Evolutionary conservation across 192 early-diverging fungal species (phyloP), one percentile per base, ranked within the genome.

Genomic region (Backusella morwellensis): DNA sequence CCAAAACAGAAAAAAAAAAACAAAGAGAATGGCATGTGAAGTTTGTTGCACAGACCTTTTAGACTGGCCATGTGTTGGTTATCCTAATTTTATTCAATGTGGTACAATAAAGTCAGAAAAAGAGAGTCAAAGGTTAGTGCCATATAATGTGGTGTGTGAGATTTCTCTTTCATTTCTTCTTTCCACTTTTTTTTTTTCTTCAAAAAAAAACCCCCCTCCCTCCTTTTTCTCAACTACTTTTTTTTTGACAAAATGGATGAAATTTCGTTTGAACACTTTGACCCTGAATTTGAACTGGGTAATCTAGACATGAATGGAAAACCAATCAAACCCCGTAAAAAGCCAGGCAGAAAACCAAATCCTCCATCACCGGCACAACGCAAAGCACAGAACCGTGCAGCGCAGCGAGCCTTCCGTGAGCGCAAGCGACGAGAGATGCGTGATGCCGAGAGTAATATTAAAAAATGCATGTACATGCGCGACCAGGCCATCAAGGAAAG

Each of bases 321-420:
- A 42, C 86, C 88, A 11, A 54, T 76, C 15, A 88, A 84, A 74
- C 79, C 83, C 35, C 80, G 84, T 14, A 90, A 90, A 70, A 90
- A 88, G 54, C 88, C 88, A 21, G 88, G 88, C 4, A 82, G 88
- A 1, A 90, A 90, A 44, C 88, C 88, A 9, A 90, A 90, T 44
- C 88, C 88, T 26, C 85, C 87, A 17, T 87, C 88, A 1, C 88
- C 88, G 15, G 88, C 86, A 8, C 75, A 86, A 21, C 75, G 88
- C 9, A 90, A 88, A 35, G 92, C 90, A 15, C 95, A 96, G 84
- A 96, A 96, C 83, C 85, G 95, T 14, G 92, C 93, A 6, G 95
- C 95, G 0, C 95, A 96, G 81, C 87, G 93, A 17, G 93, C 93
- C 5, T 95, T 96, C 77, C 89, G 95, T 70, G 94, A 97, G 79